A percentile compares a stretch with the other conserved stretches of the same genome.
phyloP scores from a whole-genome alignment of 371 early-diverging fungal genomes.

The Nematocida sp. region DNA sequence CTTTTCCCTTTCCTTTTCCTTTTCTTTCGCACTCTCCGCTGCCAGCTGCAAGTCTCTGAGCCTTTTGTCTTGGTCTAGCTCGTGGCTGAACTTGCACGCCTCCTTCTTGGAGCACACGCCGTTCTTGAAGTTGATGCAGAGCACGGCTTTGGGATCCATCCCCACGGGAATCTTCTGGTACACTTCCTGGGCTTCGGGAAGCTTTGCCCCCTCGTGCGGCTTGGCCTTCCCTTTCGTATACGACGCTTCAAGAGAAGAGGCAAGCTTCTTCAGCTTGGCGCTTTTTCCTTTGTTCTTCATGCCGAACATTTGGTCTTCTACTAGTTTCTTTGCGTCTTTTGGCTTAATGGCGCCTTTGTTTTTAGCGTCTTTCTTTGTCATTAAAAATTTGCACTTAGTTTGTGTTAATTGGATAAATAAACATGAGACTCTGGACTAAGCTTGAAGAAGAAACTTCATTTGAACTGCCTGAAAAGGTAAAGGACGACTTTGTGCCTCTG shows the following conservation, averaged over 20 bases:
- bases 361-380: constrained; percentile 47
- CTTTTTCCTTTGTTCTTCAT: constrained; percentile 53
- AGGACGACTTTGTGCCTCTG: constrained; percentile 21
- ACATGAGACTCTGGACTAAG: constrained; percentile 29
- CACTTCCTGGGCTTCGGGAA: constrained; percentile 65
- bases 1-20: constrained; percentile 69
- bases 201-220: constrained; percentile 7
- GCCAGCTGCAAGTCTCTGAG: constrained; percentile 67
- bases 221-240: constrained; percentile 33
- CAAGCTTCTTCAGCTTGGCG: constrained; percentile 47
- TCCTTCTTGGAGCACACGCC: constrained; percentile 82
- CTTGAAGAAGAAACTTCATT: constrained; percentile 28
- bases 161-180: constrained; percentile 89
- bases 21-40: not conserved
- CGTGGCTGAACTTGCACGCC: constrained; percentile 95
- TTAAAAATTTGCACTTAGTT: constrained; percentile 23
- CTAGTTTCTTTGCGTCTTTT: constrained; percentile 50
- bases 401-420: not conserved
- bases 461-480: not conserved
- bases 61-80: constrained; percentile 73
- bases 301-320: constrained; percentile 51
- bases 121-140: constrained; percentile 75
- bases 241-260: constrained; percentile 42
- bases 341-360: constrained; percentile 40
- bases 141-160: constrained; percentile 90